These are phyloP conservation scores for Stentor roeselii DNA, from an alignment of 73 alveolate species.

Conservation along the genomic window DNA sequence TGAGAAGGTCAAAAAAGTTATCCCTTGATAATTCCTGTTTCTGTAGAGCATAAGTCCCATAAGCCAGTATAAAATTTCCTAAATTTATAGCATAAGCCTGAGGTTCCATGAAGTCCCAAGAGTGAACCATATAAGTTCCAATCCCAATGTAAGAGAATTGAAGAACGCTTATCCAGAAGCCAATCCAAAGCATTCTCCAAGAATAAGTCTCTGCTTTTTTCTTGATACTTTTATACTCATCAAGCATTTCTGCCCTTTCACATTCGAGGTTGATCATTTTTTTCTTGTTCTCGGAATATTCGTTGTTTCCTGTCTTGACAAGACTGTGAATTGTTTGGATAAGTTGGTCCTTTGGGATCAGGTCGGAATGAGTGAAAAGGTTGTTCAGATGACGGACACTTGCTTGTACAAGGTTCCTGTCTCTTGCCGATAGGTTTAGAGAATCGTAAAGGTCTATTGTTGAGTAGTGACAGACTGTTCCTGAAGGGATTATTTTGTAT, in stretches of 20 bases:
- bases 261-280: no score
- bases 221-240: background rate
- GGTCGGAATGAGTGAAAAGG: background rate
- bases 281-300: background rate
- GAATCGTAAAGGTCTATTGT: background rate
- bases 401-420: background rate
- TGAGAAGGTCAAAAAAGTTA: no score
- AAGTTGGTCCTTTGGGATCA: background rate
- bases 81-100: slow-evolving; percentile 46
- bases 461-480: background rate
- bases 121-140: slow-evolving; percentile 52
- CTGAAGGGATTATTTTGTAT: background rate
- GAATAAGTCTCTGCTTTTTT: background rate
- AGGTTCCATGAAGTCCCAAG: slow-evolving; percentile 75
- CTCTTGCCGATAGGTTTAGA: background rate
- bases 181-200: background rate
- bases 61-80: slow-evolving; percentile 31
- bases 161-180: background rate
- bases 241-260: background rate
- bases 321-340: background rate
- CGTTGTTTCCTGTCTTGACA: background rate
- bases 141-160: background rate
- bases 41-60: background rate
- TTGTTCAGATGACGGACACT: background rate
- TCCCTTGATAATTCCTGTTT: background rate